Conservation (phyloP, 2,329 filamentous ascomycete genomes). For the Talaromyces sp. region DNA sequence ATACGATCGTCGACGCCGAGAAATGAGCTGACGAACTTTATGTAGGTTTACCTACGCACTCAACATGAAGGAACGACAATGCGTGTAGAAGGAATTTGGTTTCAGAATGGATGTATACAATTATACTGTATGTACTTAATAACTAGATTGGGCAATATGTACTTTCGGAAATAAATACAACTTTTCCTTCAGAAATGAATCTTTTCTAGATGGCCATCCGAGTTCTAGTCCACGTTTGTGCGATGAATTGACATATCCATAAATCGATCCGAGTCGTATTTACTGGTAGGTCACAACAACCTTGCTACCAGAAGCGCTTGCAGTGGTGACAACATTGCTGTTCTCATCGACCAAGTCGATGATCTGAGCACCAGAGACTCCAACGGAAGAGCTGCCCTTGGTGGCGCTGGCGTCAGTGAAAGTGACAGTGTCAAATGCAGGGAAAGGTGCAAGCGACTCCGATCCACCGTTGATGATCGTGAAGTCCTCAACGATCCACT, state of each 20-base stretch:
- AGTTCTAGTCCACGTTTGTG: not conserved
- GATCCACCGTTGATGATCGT: constrained; percentile 26
- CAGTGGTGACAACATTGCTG: constrained; percentile 29
- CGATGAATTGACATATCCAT: not conserved
- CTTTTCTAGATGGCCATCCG: not conserved
- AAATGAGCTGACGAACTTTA: not conserved
- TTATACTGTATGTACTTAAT: constrained; percentile 11
- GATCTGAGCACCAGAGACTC: constrained; percentile 37
- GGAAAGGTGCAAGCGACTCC: constrained; percentile 43
- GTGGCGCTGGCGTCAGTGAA: constrained; percentile 32
- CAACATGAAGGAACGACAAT: not conserved
- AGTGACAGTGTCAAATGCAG: constrained; percentile 44
- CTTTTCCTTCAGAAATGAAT: not conserved
- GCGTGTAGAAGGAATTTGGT: not conserved
- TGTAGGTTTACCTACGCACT: not conserved
- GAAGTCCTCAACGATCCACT: constrained; percentile 61
- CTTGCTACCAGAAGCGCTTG: constrained; percentile 22
- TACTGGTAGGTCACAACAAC: constrained; percentile 24
- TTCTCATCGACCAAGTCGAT: constrained; percentile 45
- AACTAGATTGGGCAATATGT: not conserved
- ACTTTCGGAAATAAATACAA: not conserved
- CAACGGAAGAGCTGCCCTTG: constrained; percentile 18
- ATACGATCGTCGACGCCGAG: too few species aligned
- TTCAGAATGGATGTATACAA: not conserved
- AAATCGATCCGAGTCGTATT: not conserved